Evolutionary conservation across 2,329 filamentous ascomycete genomes (phyloP), one percentile per base, ranked within the genome.

Genomic region (Trichophyton verrucosum): DNA sequence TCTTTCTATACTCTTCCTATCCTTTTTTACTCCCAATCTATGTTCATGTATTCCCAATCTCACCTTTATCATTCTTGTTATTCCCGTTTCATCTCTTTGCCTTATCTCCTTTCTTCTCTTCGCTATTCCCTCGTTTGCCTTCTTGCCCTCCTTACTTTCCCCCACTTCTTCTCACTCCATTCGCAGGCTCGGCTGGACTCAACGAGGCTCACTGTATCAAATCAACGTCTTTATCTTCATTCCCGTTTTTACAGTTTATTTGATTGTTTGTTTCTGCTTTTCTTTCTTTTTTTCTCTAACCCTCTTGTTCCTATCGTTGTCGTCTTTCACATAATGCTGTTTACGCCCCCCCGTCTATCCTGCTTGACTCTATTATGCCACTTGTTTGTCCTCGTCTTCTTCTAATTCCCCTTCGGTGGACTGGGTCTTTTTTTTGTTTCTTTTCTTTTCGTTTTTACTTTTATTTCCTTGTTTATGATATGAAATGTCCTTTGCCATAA

Each of bases 391-490:
- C 13, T 49, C 40, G 13, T 44, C n/a, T 44, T 49, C 46, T 22
- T 49, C 22, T 55, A 24, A 33, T 36, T 36, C 49, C 30, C 27
- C 33, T 55, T 55, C 27, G 49, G 30, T 36, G 49, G 49, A 55
- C 49, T 55, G 30, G 49, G 49, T 55, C 27, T 33, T 36, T 36
- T 53, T 53, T 55, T 36, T 11, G 33, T 36, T 36, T 36, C 33
- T 36, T 36, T 38, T 38, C 9, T 13, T 15, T 36, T 55, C 33
- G 20, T 38, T 55, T 17, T 44, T 44, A n/a, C 15, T 44, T 44
- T 44, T 44, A 44, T 44, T 44, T 17, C 49, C 49, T 55, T 55
- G 49, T 55, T 55, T 55, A 55, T 55, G 49, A 55, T 36, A 33
- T 55, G 49, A 55, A 22, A 38, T 38, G 33, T 38, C 33, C 49